Percentiles rank a stretch among this genome's conserved stretches.
Conservation (phyloP, 2,329 filamentous ascomycete genomes). For the Aspergillus floridensis region DNA sequence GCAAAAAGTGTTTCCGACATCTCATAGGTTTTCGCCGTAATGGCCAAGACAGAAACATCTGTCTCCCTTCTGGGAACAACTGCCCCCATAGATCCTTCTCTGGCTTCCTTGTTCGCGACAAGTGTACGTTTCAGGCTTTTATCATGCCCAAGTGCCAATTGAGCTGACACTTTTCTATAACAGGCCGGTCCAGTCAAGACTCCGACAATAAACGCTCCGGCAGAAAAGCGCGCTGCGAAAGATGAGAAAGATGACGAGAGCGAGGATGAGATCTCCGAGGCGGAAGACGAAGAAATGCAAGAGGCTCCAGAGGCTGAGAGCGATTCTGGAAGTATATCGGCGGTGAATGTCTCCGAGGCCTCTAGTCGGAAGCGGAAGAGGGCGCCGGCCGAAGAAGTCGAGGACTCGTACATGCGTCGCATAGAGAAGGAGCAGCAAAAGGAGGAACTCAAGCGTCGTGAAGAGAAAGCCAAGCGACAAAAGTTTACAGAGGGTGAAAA, state of each 20-base stretch:
- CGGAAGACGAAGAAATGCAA: conserved; percentile 39
- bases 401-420: conserved; percentile 45
- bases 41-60: conserved; percentile 17
- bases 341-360: conserved; percentile 19
- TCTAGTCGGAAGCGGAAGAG: conserved; percentile 54
- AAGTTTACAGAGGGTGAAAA: conserved; percentile 53
- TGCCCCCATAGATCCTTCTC: conserved; percentile 64
- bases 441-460: conserved; percentile 28
- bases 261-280: conserved; percentile 28
- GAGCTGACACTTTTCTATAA: conserved; percentile 8
- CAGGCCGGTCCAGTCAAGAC: conserved; percentile 43
- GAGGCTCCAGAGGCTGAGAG: conserved; percentile 43
- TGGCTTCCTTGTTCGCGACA: conserved; percentile 68
- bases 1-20: neutral
- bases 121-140: conserved; percentile 58
- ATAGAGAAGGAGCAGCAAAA: conserved; percentile 44
- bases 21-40: neutral
- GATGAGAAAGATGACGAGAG: conserved; percentile 25
- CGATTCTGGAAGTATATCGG: conserved; percentile 51
- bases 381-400: conserved; percentile 47
- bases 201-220: conserved; percentile 24
- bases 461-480: conserved; percentile 39
- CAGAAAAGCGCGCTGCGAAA: conserved; percentile 19
- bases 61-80: conserved; percentile 55
- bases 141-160: neutral